phyloP scores from a whole-genome alignment of 352 stramenopile genomes.

The Lagenidium sp. region DNA sequence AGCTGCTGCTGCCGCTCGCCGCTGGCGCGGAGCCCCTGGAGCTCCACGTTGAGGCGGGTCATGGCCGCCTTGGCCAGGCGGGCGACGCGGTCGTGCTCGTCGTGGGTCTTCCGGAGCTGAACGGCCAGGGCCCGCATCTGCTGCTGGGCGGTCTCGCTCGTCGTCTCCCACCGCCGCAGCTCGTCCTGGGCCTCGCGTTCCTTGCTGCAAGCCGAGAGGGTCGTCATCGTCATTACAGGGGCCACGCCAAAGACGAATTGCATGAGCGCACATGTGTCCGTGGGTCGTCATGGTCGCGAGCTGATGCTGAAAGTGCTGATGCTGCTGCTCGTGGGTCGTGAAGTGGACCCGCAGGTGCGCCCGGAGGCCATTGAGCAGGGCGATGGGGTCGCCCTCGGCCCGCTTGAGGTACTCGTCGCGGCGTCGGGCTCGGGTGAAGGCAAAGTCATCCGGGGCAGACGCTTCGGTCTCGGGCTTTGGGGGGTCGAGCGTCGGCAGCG shows the following conservation, averaged over 20 bases:
- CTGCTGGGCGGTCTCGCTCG: slow-evolving; percentile 11
- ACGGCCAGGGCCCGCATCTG: slow-evolving; percentile 18
- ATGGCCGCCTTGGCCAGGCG: slow-evolving; percentile 26
- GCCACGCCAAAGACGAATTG: not conserved
- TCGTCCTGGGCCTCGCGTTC: slow-evolving; percentile 26
- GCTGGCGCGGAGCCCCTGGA: slow-evolving; percentile 9
- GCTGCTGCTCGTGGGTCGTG: slow-evolving; percentile 27
- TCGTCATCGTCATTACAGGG: no score
- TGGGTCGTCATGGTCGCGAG: slow-evolving; percentile 16
- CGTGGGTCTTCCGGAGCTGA: slow-evolving; percentile 22
- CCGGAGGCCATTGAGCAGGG: slow-evolving; percentile 55
- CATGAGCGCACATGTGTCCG: slow-evolving; percentile 22
- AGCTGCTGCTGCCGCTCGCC: slow-evolving; percentile 3
- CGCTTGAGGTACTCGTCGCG: slow-evolving; percentile 50
- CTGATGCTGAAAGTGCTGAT: slow-evolving; percentile 14
- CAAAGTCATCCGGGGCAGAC: slow-evolving; percentile 11
- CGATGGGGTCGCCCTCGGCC: slow-evolving; percentile 52
- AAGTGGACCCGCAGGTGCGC: slow-evolving; percentile 64
- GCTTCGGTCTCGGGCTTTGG: no score
- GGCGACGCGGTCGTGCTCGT: slow-evolving; percentile 16
- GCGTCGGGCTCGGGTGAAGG: slow-evolving; percentile 31
- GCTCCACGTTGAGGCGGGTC: slow-evolving; percentile 19
- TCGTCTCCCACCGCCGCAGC: slow-evolving; percentile 22
- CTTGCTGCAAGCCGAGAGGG: slow-evolving; percentile 7
- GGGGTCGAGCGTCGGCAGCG: slow-evolving; percentile 1